Base-by-base conservation (phyloP, 169 alveolate species). In the Plasmodium cynomolgi region DNA sequence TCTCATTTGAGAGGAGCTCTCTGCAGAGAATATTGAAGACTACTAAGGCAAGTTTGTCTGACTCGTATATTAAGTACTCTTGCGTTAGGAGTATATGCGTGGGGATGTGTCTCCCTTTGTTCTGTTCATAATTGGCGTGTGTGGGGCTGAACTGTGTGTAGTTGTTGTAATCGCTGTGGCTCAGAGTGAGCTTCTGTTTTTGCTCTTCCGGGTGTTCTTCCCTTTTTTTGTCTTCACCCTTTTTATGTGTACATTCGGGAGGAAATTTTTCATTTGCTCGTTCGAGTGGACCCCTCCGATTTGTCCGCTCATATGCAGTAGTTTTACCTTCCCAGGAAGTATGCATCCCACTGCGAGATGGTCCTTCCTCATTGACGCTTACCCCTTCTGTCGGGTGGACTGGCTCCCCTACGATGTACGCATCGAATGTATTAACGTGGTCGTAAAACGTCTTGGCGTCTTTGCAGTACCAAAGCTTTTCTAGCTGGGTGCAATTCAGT, bases 31-130 rank as follows among this genome's bases (percentile, higher is more conserved):
- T 88, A 62, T 88, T 88, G 39, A 88, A 88, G 11, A 88, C 31
- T 62, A 88, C 13, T 88, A 79, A 88, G 17, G 91, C 86, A 37
- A 88, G 72, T 88, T 88, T 88, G 33, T 88, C 90, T 13, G 94
- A 54, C 44, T 88, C 94, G 44, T 88, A 88, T 54, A 88, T 88
- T 88, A 88, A 88, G 72, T 88, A 88, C 72, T 88, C 94, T 62
- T 88, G 94, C 50, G 73, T 88, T 80, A 88, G 83, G 73, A 88
- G 20, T 58, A 88, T 79, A n/a, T 88, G 94, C n/a, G 94, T 88
- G 29, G 94, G 94, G 39, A 88, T 79, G 47, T 88, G 54, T 88
- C 41, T 88, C 73, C 90, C 91, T 58, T 88, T 79, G 81, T 88
- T 80, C 54, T 73, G n/a, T 84, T 84, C 93, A 62, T 75, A 74